Percentiles rank a stretch among this genome's conserved stretches.
Conservation (phyloP, 148 eudicot species). For the Spergularia bocconei region DNA sequence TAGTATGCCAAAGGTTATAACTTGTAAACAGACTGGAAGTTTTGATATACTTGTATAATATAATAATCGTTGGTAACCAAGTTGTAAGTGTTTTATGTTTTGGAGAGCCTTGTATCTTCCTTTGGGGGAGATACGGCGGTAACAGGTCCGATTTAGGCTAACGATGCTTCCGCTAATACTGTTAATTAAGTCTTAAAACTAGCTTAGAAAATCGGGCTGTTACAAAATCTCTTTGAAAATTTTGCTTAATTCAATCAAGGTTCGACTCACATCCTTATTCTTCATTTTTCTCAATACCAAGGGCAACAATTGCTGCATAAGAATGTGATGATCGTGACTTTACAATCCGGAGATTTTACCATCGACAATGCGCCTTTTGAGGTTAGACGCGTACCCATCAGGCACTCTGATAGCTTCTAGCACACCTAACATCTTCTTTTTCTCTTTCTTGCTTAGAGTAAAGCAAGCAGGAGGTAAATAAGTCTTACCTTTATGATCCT, state of each 20-base stretch:
- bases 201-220: too few relatives aligned
- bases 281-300: slow-evolving; percentile 10
- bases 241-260: slow-evolving; percentile 14
- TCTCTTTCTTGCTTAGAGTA: slow-evolving; percentile 11
- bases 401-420: not conserved
- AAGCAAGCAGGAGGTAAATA: not conserved
- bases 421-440: not conserved
- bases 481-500: not conserved
- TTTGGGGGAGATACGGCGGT: too few relatives aligned
- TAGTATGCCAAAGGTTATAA: too few relatives aligned
- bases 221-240: slow-evolving; percentile 6
- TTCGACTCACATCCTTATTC: not conserved
- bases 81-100: too few relatives aligned
- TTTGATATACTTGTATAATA: too few relatives aligned
- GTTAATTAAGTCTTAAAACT: too few relatives aligned
- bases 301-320: slow-evolving; percentile 7
- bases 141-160: too few relatives aligned
- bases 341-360: not conserved
- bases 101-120: too few relatives aligned
- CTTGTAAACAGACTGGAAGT: too few relatives aligned
- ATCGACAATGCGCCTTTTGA: slow-evolving; percentile 1
- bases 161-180: too few relatives aligned
- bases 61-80: too few relatives aligned
- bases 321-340: not conserved
- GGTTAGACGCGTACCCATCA: slow-evolving; percentile 11